A percentile compares a stretch with the other conserved stretches of the same genome.
Conservation (phyloP, 306 rosid genomes). For the Vigna unguiculata region DNA sequence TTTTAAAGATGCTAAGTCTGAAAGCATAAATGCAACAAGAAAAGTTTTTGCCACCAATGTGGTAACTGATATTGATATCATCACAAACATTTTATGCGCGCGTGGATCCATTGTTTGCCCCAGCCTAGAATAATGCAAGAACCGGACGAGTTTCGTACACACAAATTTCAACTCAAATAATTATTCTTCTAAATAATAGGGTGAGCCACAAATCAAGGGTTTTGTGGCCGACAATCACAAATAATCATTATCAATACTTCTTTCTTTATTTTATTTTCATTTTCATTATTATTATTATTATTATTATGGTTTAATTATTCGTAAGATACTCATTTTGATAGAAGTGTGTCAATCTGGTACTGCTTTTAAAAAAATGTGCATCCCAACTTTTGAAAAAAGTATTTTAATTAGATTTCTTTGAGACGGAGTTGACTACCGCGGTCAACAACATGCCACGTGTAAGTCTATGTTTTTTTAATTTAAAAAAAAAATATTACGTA, state of each 20-base stretch:
- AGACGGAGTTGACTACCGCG: too few relatives aligned
- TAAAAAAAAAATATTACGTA: too few relatives aligned
- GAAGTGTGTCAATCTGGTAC: too few relatives aligned
- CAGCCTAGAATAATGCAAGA: not conserved
- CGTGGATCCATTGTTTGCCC: not conserved
- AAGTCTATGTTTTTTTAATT: too few relatives aligned
- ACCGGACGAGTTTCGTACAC: not conserved
- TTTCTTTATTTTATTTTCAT: not conserved
- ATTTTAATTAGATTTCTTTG: too few relatives aligned
- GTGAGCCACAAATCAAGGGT: not conserved
- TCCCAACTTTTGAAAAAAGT: too few relatives aligned
- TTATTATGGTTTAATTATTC: too few relatives aligned
- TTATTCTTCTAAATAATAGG: not conserved
- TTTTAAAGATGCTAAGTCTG: slow-evolving; percentile 3
- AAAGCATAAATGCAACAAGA: not conserved
- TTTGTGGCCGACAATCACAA: slow-evolving; percentile 32
- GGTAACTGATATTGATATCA: not conserved
- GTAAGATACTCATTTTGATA: not conserved
- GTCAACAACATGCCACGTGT: too few relatives aligned
- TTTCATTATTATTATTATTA: too few relatives aligned
- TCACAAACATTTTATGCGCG: not conserved
- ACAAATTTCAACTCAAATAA: slow-evolving; percentile 4
- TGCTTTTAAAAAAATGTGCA: too few relatives aligned
- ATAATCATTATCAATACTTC: not conserved
- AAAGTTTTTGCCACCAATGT: slow-evolving; percentile 6